Percentiles rank a stretch among this genome's conserved stretches.
These are phyloP conservation scores for Cubamyces sp. DNA, from an alignment of 768 basidiomycete species.

Conservation along the genomic window DNA sequence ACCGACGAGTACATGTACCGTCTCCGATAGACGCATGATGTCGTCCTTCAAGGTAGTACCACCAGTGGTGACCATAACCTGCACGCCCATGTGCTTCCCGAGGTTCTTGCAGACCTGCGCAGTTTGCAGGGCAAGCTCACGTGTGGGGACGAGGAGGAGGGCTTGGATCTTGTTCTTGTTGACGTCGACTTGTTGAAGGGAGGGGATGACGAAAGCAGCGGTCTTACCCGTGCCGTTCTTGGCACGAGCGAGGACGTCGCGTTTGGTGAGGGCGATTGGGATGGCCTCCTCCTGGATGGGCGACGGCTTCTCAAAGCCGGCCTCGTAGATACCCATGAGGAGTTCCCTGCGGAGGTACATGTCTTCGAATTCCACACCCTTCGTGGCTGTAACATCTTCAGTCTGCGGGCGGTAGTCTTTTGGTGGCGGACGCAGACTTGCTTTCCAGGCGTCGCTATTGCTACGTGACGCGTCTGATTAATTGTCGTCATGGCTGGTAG, in stretches of 20 bases:
- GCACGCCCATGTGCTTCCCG: slow-evolving; percentile 92
- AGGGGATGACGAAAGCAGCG: slow-evolving; percentile 97
- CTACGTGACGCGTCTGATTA: slow-evolving; percentile 6
- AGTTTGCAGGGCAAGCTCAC: slow-evolving; percentile 96
- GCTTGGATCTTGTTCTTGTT: slow-evolving; percentile 90
- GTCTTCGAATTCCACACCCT: slow-evolving; percentile 95
- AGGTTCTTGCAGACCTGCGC: slow-evolving; percentile 98
- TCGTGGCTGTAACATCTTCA: slow-evolving; percentile 93
- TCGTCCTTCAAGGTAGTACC: slow-evolving; percentile 98
- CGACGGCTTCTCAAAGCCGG: slow-evolving; percentile 94
- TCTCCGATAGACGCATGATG: slow-evolving; percentile 87
- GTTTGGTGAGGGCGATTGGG: slow-evolving; percentile 88
- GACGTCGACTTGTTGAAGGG: slow-evolving; percentile 90
- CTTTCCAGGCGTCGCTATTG: slow-evolving; percentile 60
- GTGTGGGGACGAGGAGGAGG: slow-evolving; percentile 95
- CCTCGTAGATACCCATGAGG: slow-evolving; percentile 99
- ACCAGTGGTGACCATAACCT: slow-evolving; percentile 99
- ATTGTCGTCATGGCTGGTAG: neutral
- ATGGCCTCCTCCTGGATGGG: slow-evolving; percentile 99
- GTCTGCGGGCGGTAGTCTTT: slow-evolving; percentile 96
- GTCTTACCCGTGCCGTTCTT: slow-evolving; percentile 99
- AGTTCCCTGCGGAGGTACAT: slow-evolving; percentile 91
- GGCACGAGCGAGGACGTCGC: slow-evolving; percentile 93
- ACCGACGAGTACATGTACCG: slow-evolving; percentile 95
- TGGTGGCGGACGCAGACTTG: slow-evolving; percentile 79